Evolutionary conservation across 306 rosid species (phyloP).

Genomic region (Gillenia trifoliata): DNA sequence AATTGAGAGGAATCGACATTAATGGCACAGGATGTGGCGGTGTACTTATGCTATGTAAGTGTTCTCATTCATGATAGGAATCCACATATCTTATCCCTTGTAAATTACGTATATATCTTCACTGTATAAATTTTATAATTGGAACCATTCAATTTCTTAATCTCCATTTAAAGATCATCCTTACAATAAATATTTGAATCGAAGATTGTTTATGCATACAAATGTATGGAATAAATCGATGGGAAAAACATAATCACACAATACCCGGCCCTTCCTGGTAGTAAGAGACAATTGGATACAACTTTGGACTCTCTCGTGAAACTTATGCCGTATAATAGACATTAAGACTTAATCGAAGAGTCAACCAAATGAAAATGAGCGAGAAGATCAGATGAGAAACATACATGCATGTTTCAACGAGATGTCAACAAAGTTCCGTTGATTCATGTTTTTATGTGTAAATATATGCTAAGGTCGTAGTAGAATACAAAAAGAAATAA

Average conservation of each 20-base stretch:
- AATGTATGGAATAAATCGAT: too few species aligned
- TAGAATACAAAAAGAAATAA: constrained; percentile 5
- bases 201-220: too few species aligned
- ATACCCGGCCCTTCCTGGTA: background rate
- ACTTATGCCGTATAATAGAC: background rate
- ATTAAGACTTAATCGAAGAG: background rate
- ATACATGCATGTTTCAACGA: background rate
- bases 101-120: too few species aligned
- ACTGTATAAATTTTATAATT: too few species aligned
- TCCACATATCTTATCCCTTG: too few species aligned
- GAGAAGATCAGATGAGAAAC: background rate
- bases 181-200: too few species aligned
- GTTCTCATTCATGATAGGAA: too few species aligned
- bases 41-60: too few species aligned
- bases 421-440: background rate
- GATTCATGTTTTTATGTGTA: background rate
- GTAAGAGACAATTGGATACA: background rate
- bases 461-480: background rate
- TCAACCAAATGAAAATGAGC: background rate
- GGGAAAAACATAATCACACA: background rate
- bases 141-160: too few species aligned
- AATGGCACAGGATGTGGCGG: too few species aligned
- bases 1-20: too few species aligned
- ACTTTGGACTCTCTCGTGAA: background rate
- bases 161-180: too few species aligned